Conservation (phyloP, 225 moss, liverwort and hornwort genomes). For the Ulota crispa region DNA sequence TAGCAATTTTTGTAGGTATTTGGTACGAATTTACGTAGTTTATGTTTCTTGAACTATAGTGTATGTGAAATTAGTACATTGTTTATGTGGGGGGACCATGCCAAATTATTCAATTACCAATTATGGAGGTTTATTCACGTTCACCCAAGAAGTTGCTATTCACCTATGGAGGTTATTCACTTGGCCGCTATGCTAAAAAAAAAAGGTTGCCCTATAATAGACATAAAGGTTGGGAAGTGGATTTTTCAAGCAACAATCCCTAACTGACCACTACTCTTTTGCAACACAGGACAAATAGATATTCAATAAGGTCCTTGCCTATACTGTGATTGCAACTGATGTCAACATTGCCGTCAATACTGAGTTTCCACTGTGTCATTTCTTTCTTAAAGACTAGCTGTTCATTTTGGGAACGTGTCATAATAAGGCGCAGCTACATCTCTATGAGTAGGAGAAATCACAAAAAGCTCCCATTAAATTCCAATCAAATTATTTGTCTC, state of each 20-base stretch:
- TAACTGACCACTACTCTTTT: background rate
- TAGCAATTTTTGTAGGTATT: too few relatives aligned
- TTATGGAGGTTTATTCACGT: too few relatives aligned
- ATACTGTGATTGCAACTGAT: background rate
- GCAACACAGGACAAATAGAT: background rate
- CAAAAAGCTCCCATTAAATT: conserved; percentile 2
- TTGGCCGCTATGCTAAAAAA: too few relatives aligned
- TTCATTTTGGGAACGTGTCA: background rate
- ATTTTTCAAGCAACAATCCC: background rate
- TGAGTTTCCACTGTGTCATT: background rate
- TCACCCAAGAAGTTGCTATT: too few relatives aligned
- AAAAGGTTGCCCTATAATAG: background rate
- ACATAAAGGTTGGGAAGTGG: background rate
- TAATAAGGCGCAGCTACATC: background rate
- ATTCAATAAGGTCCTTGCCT: background rate
- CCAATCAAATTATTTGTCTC: background rate
- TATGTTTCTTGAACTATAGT: too few relatives aligned
- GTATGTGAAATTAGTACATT: too few relatives aligned
- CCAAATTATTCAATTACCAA: too few relatives aligned
- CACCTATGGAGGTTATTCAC: too few relatives aligned
- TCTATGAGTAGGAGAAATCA: background rate
- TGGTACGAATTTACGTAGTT: too few relatives aligned
- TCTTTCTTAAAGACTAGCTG: background rate
- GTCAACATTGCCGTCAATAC: background rate
- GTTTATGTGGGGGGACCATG: too few relatives aligned